Evolutionary conservation across 208 protist species (phyloP), one percentile per base, ranked within the genome.

Genomic region (Wallacemonas sp.): DNA sequence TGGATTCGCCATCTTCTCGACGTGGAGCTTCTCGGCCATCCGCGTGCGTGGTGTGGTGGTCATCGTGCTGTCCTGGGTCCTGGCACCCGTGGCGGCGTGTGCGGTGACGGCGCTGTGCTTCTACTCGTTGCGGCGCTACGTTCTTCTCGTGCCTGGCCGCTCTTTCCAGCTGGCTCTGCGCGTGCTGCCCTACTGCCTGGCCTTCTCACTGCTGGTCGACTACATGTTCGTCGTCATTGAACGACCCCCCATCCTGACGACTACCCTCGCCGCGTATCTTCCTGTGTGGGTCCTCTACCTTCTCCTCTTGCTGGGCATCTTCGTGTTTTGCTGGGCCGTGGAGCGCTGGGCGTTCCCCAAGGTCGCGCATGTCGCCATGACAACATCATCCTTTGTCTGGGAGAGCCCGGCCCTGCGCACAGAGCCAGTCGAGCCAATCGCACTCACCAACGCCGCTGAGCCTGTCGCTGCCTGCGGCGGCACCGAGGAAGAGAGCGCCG

Each of bases 191-290:
- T 89, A 88, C 70, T 91, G 84, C 68, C 71, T 94, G 6, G 54
- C 61, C 15, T 46, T 76, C 15, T 94, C 85, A 4, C 66, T 94
- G 15, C 58, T 91, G 10, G 76, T 94, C 19, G 81, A 91, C 48
- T 77, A 78, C 39, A 72, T 75, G 41, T 92, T 94, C 62, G 63
- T 94, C 17, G n/a, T 85, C 19, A 89, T 94, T 59, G 88, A 90
- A 57, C 42, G 69, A 55, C 88, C 88, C 26, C 82, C 88, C 12
- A 75, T 94, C 59, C 75, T 94, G 71, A 73, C 80, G 12, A 63
- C 80, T 42, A 80, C 69, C 13, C 38, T 93, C 38, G 79, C 81
- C 13, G 53, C 38, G 32, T 83, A 80, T 46, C 42, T 89, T 17
- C 80, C 85, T 2, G 41, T 88, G 1, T 45, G 66, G 41, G 48